Evolutionary conservation across 176 grass and related monocot species (phyloP), one percentile per base, ranked within the genome.

Genomic region (Areca catechu): DNA sequence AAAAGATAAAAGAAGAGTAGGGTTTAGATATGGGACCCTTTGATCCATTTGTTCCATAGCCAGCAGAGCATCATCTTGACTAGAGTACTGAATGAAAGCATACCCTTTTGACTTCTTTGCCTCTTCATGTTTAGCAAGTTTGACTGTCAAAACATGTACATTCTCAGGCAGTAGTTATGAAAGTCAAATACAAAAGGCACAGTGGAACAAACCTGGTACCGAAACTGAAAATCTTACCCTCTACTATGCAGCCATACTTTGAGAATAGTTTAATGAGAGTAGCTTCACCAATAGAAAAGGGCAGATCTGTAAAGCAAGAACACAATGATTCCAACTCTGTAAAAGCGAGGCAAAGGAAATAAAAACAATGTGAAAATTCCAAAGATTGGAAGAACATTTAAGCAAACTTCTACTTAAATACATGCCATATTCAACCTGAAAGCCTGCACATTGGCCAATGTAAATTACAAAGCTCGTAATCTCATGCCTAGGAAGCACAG

Each of bases 231-330:
- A 70, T 3, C 34, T 18, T 51, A 70, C 68, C 56, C 15, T 70
- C 55, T 51, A 59, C 68, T 20, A 70, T 70, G 43, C 19, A 56
- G 1, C 68, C 68, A 59, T 60, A 70, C 43, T 59, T 70, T 50
- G 68, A 70, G 55, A 70, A 70, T 15, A 70, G 56, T 51, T 70
- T 70, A 21, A 70, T 50, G 43, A 70, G 68, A 58, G 68, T 70
- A 15, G 68, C 68, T 70, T 70, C 68, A 20, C 68, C 55, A n/a
- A 47, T 51, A 20, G 47, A 51, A 59, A 50, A 59, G 19, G 68
- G 56, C 3, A 70, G 16, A 51, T 70, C 68, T 70, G 68, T 29
- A 59, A 20, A 4, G 62, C 16, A 65, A 49, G 12, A 19, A 62
- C 19, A 56, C 1, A 14, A 30, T 34, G 30, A 34, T 7, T 6